Base-by-base conservation (phyloP, 2,329 filamentous ascomycete species). In the Hypoxylon sp. region DNA sequence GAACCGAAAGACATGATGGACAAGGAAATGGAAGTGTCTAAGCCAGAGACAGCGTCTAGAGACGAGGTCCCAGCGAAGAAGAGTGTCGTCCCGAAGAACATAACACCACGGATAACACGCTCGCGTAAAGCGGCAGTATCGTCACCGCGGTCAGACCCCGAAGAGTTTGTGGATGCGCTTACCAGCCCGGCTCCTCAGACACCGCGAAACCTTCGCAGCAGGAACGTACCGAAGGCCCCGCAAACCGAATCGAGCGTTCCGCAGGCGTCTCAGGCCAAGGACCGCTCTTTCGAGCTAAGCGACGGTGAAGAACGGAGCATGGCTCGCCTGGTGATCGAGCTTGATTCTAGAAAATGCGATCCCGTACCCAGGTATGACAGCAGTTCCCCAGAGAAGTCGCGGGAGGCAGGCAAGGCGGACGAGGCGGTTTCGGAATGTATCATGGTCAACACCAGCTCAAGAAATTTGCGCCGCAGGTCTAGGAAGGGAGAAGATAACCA, bases 151-250 rank as follows among this genome's bases (percentile, higher is more conserved):
- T 79, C 78, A 2, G 77, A 74, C 17, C 72, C 74, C 4, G 78
- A 82, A n/a, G 75, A 77, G 17, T 83, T 79, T 64, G 75, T 82
- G 33, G 81, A 85, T 67, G 81, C 80, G 10, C 74, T 72, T 38
- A 78, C 74, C 27, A 83, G 78, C 51, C 80, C 79, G 6, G 57
- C 70, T n/a, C n/a, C n/a, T 24, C 65, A 69, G 18, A 67, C 65
- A 11, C 73, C 69, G 15, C 71, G 63, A 40, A 55, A 33, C 23
- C 65, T 58, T 63, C 68, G 58, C 46, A 74, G 51, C 60, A 62
- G 54, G 21, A 37, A 11, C 2, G 18, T 37, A 23, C 17, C 33
- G 10, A 58, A 53, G 27, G 24, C 21, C 10, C 21, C 40, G 29
- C 50, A 54, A 37, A 9, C 43, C 48, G 18, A n/a, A 11, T 33